phyloP scores from a whole-genome alignment of 106 monocot species.

The Hemerocallis citrina region DNA sequence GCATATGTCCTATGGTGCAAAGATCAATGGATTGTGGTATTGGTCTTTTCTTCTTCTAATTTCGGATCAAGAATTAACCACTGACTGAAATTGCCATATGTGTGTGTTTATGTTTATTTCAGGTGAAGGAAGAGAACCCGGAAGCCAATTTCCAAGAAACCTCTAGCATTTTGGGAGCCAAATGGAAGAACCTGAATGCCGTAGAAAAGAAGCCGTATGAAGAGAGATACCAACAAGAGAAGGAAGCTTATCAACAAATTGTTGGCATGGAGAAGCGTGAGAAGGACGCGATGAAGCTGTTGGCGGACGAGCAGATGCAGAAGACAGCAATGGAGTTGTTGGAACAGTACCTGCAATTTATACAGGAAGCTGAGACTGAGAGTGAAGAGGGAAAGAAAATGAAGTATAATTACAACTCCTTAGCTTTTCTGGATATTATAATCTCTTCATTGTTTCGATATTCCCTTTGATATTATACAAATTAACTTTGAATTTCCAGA shows the following conservation, averaged over 20 bases:
- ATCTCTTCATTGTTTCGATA: neutral
- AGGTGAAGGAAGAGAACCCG: slow-evolving; percentile 66
- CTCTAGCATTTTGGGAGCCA: slow-evolving; percentile 54
- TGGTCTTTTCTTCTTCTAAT: neutral
- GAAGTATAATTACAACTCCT: slow-evolving; percentile 15
- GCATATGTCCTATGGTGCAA: slow-evolving; percentile 71
- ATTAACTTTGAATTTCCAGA: no score
- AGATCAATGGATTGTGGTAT: slow-evolving; percentile 81
- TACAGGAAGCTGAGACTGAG: slow-evolving; percentile 52
- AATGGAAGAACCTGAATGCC: slow-evolving; percentile 70
- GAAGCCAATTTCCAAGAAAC: slow-evolving; percentile 64
- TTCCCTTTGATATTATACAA: no score
- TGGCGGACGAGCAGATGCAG: slow-evolving; percentile 83
- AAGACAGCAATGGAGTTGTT: slow-evolving; percentile 80
- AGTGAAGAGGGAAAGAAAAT: slow-evolving; percentile 36
- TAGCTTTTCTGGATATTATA: neutral
- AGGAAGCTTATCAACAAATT: slow-evolving; percentile 66
- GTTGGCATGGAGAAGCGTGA: slow-evolving; percentile 84
- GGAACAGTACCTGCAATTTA: slow-evolving; percentile 83
- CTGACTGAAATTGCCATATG: neutral
- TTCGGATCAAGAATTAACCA: neutral
- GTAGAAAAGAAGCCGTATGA: slow-evolving; percentile 84
- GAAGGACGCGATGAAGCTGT: slow-evolving; percentile 79
- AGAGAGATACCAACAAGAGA: slow-evolving; percentile 73
- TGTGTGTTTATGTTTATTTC: neutral